Base-by-base conservation (phyloP, 257 asterid species). In the Solanum lycopersicoides region DNA sequence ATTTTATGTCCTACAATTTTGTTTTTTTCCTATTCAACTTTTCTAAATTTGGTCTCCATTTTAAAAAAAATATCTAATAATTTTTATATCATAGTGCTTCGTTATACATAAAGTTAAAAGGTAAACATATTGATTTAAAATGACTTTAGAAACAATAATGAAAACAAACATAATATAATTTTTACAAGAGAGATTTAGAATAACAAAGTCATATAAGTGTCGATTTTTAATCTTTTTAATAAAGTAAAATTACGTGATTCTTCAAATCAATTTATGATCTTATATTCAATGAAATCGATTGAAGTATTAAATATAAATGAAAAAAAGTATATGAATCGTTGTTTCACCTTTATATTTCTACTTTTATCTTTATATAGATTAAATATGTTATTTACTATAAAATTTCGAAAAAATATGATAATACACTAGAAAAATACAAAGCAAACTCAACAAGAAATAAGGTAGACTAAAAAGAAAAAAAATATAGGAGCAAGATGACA, bases 241-340 rank as follows among this genome's bases (percentile, higher is more conserved):
- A 59, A 59, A 59, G 28, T 3, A 8, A 21, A 2, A 21, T 7
- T 21, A 59, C 21, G 66, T 21, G 25, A 21, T 59, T 20, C 12
- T 56, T 20, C 2, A 56, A 56, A 56, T 56, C 12, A 20, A 1
- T 2, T 53, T n/a, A 16, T 56, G 0, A 10, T 56, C 3, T 20
- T 3, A 20, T 18, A 20, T 18, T 18, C 3, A 56, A 10, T 18
- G 20, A 2, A 56, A 56, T 56, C 9, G 23, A 18, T 56, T 56
- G 4, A 56, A 4, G n/a, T 20, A 56, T 56, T 56, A 18, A 18
- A 7, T 18, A 56, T 20, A 7, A 18, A 56, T 20, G 12, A 56
- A 56, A 18, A 20, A 0, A 18, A 20, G 0, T 7, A 56, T 56
- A 0, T 20, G 9, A 56, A 56, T 12, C 0, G 65, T 9, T 56